A percentile compares a stretch with the other conserved stretches of the same genome.
Conservation (phyloP, 2,329 filamentous ascomycete species). For the Aspergillus sp. region DNA sequence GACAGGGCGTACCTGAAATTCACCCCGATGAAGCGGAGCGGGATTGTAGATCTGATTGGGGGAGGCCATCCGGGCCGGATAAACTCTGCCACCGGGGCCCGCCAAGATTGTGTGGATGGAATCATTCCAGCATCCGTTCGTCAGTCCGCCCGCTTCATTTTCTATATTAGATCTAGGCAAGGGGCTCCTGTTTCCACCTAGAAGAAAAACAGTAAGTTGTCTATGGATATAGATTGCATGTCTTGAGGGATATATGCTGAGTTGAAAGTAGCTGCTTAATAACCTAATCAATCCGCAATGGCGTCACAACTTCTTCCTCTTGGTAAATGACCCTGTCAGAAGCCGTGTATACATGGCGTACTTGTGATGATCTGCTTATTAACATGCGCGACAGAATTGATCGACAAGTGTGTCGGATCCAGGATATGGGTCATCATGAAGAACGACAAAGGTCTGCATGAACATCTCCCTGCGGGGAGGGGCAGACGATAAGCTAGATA, state of each 20-base stretch:
- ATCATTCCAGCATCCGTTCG: slow-evolving; percentile 19
- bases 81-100: slow-evolving; percentile 15
- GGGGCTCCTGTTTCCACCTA: neutral
- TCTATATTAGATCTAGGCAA: slow-evolving; percentile 19
- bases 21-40: neutral
- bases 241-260: neutral
- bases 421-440: slow-evolving; percentile 99
- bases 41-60: slow-evolving; percentile 17
- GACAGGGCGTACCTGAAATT: slow-evolving; percentile 4
- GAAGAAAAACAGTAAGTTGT: neutral
- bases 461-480: neutral
- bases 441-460: slow-evolving; percentile 80
- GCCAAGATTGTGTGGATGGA: slow-evolving; percentile 24
- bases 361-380: slow-evolving; percentile 13
- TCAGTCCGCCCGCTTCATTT: slow-evolving; percentile 21
- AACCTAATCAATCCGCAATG: slow-evolving; percentile 49
- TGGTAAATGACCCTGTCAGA: slow-evolving; percentile 49
- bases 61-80: slow-evolving; percentile 22
- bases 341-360: slow-evolving; percentile 4
- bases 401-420: slow-evolving; percentile 98
- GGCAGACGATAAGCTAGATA: neutral
- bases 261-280: neutral
- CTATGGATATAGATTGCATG: neutral
- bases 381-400: slow-evolving; percentile 68
- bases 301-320: slow-evolving; percentile 73